Percentiles rank a stretch among this genome's conserved stretches.
These are phyloP conservation scores for Cymbopogon flexuosus DNA, from an alignment of 202 grass and related monocot genomes.

Conservation along the genomic window DNA sequence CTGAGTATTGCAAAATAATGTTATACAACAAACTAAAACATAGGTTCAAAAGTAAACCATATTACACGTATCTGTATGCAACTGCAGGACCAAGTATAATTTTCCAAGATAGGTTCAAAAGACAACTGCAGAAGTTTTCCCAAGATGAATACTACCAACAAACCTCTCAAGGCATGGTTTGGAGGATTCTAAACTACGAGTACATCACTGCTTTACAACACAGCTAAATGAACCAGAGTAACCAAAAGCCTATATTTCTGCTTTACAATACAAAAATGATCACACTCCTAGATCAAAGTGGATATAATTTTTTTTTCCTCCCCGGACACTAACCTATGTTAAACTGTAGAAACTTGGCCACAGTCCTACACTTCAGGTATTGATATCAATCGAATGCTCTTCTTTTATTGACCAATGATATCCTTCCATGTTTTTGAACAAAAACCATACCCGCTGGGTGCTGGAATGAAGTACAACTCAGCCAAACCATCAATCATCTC, in stretches of 20 bases:
- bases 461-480: slow-evolving; percentile 20
- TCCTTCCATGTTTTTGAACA: slow-evolving; percentile 18
- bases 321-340: slow-evolving; percentile 25
- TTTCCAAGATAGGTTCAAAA: no score
- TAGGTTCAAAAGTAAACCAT: neutral
- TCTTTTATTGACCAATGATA: slow-evolving; percentile 22
- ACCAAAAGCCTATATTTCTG: neutral
- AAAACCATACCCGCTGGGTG: slow-evolving; percentile 14
- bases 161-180: neutral
- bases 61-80: neutral
- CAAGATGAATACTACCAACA: neutral
- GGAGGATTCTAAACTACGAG: neutral
- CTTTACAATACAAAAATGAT: slow-evolving; percentile 38
- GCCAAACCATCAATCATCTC: slow-evolving; percentile 35
- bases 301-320: neutral
- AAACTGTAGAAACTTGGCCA: slow-evolving; percentile 33
- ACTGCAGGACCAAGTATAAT: no score
- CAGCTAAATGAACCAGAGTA: slow-evolving; percentile 5
- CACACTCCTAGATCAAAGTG: neutral
- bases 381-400: slow-evolving; percentile 9
- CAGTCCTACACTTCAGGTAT: neutral
- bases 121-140: neutral
- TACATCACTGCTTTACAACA: slow-evolving; percentile 21
- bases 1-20: neutral
- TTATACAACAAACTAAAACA: neutral